Conservation (phyloP, 148 eudicot species). For the Chenopodium berlandieri region DNA sequence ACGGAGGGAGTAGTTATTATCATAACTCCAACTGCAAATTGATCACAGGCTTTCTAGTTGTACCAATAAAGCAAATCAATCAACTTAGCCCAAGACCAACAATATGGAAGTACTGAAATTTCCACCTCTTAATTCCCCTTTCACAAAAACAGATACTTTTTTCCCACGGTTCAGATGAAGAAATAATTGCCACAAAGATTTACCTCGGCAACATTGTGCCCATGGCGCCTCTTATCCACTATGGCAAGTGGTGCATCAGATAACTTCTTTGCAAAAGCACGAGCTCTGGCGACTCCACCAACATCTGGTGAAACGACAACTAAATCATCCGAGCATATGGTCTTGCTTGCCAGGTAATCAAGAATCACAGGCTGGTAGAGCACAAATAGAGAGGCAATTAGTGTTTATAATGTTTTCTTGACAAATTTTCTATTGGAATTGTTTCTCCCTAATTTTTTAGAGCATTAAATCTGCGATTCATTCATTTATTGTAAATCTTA, state of each 20-base stretch:
- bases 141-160: not conserved
- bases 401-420: not conserved
- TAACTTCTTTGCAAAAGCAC: conserved; percentile 93
- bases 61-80: not conserved
- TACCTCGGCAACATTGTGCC: conserved; percentile 95
- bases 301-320: conserved; percentile 98
- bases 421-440: not conserved
- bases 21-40: not conserved
- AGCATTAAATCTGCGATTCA: not conserved
- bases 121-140: not conserved
- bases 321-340: conserved; percentile 66
- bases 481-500: not conserved
- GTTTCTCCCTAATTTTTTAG: not conserved
- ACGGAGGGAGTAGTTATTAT: not conserved
- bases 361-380: conserved; percentile 75
- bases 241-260: conserved; percentile 98
- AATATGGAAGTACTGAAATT: not conserved
- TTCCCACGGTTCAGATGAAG: not conserved
- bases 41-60: not conserved
- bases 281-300: conserved; percentile 97
- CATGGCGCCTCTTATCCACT: conserved; percentile 96
- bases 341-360: conserved; percentile 95
- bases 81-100: not conserved
- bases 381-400: conserved; percentile 17
- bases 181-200: conserved; percentile 5